phyloP scores from a whole-genome alignment of 805 yeast species.

The Candida morakotiae region DNA sequence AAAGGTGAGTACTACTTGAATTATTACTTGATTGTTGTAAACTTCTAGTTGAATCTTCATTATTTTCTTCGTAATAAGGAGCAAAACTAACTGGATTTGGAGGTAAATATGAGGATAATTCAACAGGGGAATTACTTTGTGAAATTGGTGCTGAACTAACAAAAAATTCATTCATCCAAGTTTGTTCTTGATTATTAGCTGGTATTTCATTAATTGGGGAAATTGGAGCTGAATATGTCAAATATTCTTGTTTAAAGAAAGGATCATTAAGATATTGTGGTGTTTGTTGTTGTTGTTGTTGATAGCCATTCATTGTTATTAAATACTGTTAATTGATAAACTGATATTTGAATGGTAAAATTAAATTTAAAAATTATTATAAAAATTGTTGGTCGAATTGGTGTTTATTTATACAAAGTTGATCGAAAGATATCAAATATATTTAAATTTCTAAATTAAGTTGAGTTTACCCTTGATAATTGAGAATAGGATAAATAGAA shows the following conservation, averaged over 20 bases:
- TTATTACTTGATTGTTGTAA: neutral
- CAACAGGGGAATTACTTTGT: constrained; percentile 12
- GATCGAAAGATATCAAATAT: too few relatives aligned
- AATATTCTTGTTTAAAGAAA: neutral
- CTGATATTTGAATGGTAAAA: too few relatives aligned
- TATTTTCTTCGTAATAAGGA: neutral
- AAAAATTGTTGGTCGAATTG: too few relatives aligned
- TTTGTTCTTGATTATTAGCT: constrained; percentile 8
- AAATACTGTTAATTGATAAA: too few relatives aligned
- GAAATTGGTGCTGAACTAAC: constrained; percentile 17
- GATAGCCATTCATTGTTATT: neutral
- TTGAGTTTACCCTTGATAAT: too few relatives aligned
- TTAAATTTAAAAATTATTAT: too few relatives aligned
- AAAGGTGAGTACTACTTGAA: constrained; percentile 1
- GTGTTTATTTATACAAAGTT: too few relatives aligned
- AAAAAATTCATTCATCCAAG: constrained; percentile 18
- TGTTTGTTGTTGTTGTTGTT: neutral
- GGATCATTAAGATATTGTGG: neutral
- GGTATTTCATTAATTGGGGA: constrained; percentile 5
- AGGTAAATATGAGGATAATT: constrained; percentile 1
- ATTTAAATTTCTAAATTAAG: too few relatives aligned
- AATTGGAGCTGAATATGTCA: constrained; percentile 9
- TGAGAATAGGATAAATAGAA: too few relatives aligned
- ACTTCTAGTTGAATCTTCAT: neutral
- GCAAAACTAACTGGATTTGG: constrained; percentile 1